phyloP scores from a whole-genome alignment of 1,284 basidiomycete species.

The Phylloboletellus chloephorus region DNA sequence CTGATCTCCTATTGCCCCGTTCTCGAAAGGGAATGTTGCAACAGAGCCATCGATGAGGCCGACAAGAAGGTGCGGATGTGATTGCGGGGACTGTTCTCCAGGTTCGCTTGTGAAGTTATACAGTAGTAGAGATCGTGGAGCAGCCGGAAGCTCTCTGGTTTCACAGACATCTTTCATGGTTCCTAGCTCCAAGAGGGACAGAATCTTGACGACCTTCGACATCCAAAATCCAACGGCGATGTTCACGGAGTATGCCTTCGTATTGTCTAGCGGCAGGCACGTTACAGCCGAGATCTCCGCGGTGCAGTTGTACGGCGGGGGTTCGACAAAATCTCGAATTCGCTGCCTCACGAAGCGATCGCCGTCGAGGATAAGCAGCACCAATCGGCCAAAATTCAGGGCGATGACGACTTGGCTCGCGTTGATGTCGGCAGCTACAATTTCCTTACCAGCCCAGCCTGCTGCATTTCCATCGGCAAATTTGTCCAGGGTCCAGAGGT shows the following conservation, averaged over 20 bases:
- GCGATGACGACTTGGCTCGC: constrained; percentile 64
- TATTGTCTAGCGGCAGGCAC: constrained; percentile 48
- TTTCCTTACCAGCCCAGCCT: constrained; percentile 36
- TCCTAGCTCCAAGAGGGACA: constrained; percentile 34
- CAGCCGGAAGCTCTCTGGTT: constrained; percentile 45
- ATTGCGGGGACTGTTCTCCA: constrained; percentile 33
- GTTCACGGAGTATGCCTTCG: constrained; percentile 42
- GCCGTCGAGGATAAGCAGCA: constrained; percentile 45
- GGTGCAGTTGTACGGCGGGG: constrained; percentile 14
- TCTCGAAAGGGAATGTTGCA: constrained; percentile 48
- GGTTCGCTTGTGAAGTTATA: constrained; percentile 51
- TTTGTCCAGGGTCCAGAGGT: constrained; percentile 32
- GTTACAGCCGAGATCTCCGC: constrained; percentile 63
- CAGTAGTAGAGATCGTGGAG: constrained; percentile 69
- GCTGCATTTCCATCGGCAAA: constrained; percentile 18
- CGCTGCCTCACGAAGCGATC: constrained; percentile 36
- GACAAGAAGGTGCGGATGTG: constrained; percentile 59
- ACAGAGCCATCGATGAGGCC: constrained; percentile 81
- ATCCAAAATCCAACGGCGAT: constrained; percentile 77
- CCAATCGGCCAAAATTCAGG: constrained; percentile 51
- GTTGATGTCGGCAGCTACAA: constrained; percentile 67
- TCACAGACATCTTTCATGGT: constrained; percentile 35
- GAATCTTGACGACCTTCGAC: constrained; percentile 58
- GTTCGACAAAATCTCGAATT: constrained; percentile 20
- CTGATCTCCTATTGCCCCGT: constrained; percentile 44